Evolutionary conservation across 805 yeast genomes (phyloP).

Genomic region (Myxozyma kluyveri): DNA sequence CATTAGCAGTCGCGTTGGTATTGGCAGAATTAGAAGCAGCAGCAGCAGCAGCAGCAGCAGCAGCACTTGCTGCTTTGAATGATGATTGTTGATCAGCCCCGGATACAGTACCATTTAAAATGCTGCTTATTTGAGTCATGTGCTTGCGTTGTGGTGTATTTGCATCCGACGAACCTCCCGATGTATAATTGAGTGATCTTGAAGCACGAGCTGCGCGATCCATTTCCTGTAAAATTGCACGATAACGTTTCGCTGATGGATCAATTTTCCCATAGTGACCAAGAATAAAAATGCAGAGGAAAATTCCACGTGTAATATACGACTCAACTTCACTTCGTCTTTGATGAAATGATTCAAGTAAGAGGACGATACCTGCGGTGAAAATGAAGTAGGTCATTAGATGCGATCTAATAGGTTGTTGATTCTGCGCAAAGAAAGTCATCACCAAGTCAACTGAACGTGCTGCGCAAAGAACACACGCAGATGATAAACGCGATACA

Average conservation of each 20-base stretch:
- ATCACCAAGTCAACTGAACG: conserved; percentile 29
- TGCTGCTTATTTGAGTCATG: conserved; percentile 25
- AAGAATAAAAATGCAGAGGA: conserved; percentile 26
- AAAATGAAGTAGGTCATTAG: conserved; percentile 29
- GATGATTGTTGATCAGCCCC: background rate
- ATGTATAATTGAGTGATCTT: conserved; percentile 20
- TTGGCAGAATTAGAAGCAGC: conserved; percentile 4
- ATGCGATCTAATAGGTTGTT: conserved; percentile 28
- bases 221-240: conserved; percentile 28
- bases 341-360: conserved; percentile 28
- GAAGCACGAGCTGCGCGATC: conserved; percentile 31
- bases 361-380: conserved; percentile 26
- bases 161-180: conserved; percentile 3
- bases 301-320: conserved; percentile 28
- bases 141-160: conserved; percentile 12
- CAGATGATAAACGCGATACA: conserved; percentile 26
- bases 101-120: conserved; percentile 7
- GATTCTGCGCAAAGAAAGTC: conserved; percentile 29
- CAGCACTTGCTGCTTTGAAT: background rate
- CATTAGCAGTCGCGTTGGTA: conserved; percentile 3
- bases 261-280: conserved; percentile 30
- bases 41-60: conserved; percentile 1
- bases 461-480: conserved; percentile 29
- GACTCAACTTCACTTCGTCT: conserved; percentile 29
- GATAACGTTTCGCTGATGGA: conserved; percentile 29